A percentile compares a stretch with the other conserved stretches of the same genome.
Conservation (phyloP, 2,329 filamentous ascomycete species). For the Coccinonectria pachysandricola region DNA sequence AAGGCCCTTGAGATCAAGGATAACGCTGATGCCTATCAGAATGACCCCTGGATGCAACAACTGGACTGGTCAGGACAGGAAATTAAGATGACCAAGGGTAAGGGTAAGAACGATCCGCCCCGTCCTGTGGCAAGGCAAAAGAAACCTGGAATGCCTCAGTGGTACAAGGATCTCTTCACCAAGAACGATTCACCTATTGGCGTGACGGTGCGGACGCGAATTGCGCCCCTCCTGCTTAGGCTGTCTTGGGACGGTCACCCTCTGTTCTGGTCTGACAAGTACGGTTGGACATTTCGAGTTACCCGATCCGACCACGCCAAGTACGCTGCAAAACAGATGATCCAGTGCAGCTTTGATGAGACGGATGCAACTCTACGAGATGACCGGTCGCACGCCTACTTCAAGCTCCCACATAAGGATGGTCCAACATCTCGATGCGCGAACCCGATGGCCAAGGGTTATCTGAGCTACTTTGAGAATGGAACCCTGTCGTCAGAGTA, state of each 20-base stretch:
- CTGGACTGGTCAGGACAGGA: conserved; percentile 94
- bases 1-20: conserved; percentile 67
- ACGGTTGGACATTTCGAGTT: conserved; percentile 88
- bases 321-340: conserved; percentile 63
- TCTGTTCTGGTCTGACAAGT: conserved; percentile 82
- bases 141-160: conserved; percentile 85
- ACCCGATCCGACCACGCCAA: conserved; percentile 47
- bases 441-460: conserved; percentile 85
- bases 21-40: conserved; percentile 56
- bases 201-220: conserved; percentile 75
- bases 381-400: conserved; percentile 60
- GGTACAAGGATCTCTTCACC: conserved; percentile 86
- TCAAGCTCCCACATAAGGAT: conserved; percentile 94
- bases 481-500: conserved; percentile 82
- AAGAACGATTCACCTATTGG: conserved; percentile 59
- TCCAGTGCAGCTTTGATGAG: conserved; percentile 71
- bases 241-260: conserved; percentile 85
- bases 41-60: conserved; percentile 85
- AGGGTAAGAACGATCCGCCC: conserved; percentile 73
- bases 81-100: conserved; percentile 81
- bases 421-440: conserved; percentile 75
- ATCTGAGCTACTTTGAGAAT: conserved; percentile 82
- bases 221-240: conserved; percentile 75
- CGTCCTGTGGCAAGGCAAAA: conserved; percentile 77
- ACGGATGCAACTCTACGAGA: conserved; percentile 53